Conservation (phyloP, 306 rosid species). For the Sechiopsis laciniata region DNA sequence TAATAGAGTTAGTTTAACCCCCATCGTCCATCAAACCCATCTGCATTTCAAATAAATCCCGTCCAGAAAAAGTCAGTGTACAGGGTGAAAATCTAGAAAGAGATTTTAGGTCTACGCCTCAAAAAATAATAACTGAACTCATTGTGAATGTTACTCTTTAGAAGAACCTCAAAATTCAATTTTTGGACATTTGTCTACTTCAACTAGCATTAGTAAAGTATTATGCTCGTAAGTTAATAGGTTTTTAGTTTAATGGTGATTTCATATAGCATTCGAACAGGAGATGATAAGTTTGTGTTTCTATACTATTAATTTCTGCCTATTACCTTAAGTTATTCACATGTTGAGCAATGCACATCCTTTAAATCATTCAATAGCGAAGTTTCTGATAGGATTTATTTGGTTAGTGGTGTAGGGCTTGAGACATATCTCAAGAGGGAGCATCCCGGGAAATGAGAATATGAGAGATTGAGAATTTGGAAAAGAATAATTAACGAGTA, state of each 20-base stretch:
- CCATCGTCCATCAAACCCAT: constrained; percentile 76
- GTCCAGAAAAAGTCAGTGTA: constrained; percentile 13
- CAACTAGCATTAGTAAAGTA: too few relatives aligned
- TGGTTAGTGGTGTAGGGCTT: too few relatives aligned
- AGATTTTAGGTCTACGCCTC: background rate
- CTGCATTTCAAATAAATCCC: constrained; percentile 39
- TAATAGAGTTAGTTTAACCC: constrained; percentile 50
- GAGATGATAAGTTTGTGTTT: background rate
- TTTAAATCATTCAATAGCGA: background rate
- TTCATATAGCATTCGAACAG: background rate
- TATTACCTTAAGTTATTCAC: background rate
- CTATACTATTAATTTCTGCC: background rate
- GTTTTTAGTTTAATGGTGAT: background rate
- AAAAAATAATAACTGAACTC: too few relatives aligned
- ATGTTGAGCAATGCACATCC: background rate
- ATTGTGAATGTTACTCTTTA: too few relatives aligned
- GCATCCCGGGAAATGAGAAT: too few relatives aligned
- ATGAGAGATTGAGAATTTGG: too few relatives aligned
- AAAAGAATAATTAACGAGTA: too few relatives aligned
- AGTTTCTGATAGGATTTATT: background rate
- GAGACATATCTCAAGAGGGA: too few relatives aligned
- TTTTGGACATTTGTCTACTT: too few relatives aligned
- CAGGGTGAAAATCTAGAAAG: constrained; percentile 5
- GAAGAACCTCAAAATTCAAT: too few relatives aligned
- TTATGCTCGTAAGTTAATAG: background rate